phyloP scores from a whole-genome alignment of 805 yeast species.

The Danielia reshetovae region DNA sequence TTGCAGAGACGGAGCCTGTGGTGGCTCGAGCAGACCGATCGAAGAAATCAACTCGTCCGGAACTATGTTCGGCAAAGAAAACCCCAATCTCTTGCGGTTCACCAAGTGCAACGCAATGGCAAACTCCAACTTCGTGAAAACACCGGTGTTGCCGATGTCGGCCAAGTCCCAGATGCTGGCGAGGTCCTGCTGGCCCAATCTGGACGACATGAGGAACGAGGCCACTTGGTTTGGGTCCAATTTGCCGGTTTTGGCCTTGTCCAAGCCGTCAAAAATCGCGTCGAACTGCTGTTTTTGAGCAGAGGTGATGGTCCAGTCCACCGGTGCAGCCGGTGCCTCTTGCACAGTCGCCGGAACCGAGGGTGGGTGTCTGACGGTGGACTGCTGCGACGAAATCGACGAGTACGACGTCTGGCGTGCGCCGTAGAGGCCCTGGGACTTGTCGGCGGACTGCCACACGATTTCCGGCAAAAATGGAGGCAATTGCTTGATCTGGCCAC shows the following conservation, averaged over 20 bases:
- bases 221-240: conserved; percentile 82
- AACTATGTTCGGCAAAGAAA: conserved; percentile 69
- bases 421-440: conserved; percentile 3
- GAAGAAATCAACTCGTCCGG: conserved; percentile 58
- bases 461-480: conserved; percentile 40
- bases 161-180: conserved; percentile 95
- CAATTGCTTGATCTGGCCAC: conserved; percentile 58
- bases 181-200: conserved; percentile 74
- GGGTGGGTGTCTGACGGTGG: conserved; percentile 27
- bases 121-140: conserved; percentile 76
- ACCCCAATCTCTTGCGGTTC: conserved; percentile 77
- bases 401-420: conserved; percentile 28
- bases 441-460: conserved; percentile 36
- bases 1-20: conserved; percentile 1
- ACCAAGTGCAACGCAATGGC: conserved; percentile 92
- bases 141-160: conserved; percentile 82
- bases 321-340: conserved; percentile 6
- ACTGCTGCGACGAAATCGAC: conserved; percentile 32
- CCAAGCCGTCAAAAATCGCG: conserved; percentile 72
- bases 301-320: conserved; percentile 70
- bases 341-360: neutral
- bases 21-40: conserved; percentile 12
- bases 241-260: conserved; percentile 56
- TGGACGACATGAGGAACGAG: conserved; percentile 82
- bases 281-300: conserved; percentile 77